Evolutionary conservation across 2,329 filamentous ascomycete genomes (phyloP), one percentile per base, ranked within the genome.

Genomic region (Penicillium hordei): DNA sequence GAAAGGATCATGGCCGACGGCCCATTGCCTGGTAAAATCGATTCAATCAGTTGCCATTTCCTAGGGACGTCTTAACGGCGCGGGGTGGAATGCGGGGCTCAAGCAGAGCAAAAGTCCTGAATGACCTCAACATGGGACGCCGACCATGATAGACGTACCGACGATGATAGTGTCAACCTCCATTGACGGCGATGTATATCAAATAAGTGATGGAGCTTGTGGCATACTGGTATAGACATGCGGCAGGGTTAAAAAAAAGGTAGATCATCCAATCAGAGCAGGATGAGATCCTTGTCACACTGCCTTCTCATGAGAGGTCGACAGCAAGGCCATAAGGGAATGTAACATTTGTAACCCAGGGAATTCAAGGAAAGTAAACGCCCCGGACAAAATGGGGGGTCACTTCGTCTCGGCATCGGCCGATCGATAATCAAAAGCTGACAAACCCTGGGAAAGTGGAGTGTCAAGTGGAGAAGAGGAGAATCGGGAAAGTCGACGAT

Each of bases 1-100:
- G 83, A 86, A 36, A 87, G 76, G 63, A 86, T 82, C 72, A 87
- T 78, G 51, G 84, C 82, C 50, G 84, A 84, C 45, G 84, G 84
- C 55, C 84, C 84, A 68, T 85, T 86, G 67, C 84, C 84, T 86
- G 62, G 40, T 58, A 36, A 38, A 19, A n/a, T 19, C 15, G 17
- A 9, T 31, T 36, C 23, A 40, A 52, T 56, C 27, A 56, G 48
- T 36, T 27, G 19, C 53, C 13, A 31, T 29, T 39, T 36, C 38
- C 9, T 13, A 21, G 13, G 17, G 21, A 55, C 12, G 10, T 25
- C n/a, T 15, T 15, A 19, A 42, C 8, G 7, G 25, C 29, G 36
- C 34, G 52, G 49, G 42, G 19, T 27, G 12, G 33, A 4, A 33
- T 27, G 40, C 10, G 50, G 33, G 40, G 44, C 5, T 23, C 19